Evolutionary conservation across 1,139 yeast genomes (phyloP).

Genomic region (Blastobotrys raffinosifermentans): DNA sequence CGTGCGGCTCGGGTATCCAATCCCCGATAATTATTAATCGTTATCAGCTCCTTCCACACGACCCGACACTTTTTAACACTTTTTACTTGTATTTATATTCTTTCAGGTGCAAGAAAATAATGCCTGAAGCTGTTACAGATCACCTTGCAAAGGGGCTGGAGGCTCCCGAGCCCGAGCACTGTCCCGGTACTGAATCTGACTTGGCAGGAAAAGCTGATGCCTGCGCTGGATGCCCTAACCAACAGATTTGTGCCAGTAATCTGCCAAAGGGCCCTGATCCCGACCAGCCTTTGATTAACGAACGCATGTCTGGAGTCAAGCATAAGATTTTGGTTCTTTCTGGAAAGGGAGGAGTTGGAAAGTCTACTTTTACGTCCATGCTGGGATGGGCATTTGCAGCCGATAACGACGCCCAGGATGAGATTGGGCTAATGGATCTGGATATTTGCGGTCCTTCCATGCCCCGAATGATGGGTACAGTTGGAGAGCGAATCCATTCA

Average conservation of each 20-base stretch:
- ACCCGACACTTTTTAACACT: too few species aligned
- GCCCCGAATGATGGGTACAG: slow-evolving; percentile 92
- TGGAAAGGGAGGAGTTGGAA: slow-evolving; percentile 99
- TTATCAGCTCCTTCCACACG: too few species aligned
- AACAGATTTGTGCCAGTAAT: slow-evolving; percentile 70
- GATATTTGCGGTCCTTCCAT: slow-evolving; percentile 98
- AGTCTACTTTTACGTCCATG: slow-evolving; percentile 93
- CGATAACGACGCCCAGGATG: slow-evolving; percentile 70
- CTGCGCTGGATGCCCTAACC: slow-evolving; percentile 92
- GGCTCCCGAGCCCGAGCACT: slow-evolving; percentile 71
- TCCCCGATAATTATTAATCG: too few species aligned
- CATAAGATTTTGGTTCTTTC: slow-evolving; percentile 84
- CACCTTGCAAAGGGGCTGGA: slow-evolving; percentile 13
- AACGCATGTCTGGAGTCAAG: slow-evolving; percentile 58
- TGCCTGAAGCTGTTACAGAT: background rate
- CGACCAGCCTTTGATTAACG: slow-evolving; percentile 73
- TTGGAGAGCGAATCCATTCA: slow-evolving; percentile 79
- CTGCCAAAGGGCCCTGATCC: slow-evolving; percentile 95
- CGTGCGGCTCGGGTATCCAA: too few species aligned
- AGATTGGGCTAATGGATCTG: slow-evolving; percentile 93
- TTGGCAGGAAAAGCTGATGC: slow-evolving; percentile 92
- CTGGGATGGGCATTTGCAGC: slow-evolving; percentile 93
- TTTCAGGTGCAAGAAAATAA: too few species aligned
- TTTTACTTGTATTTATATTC: too few species aligned
- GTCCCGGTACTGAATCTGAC: slow-evolving; percentile 97